Evolutionary conservation across 2,329 filamentous ascomycete species (phyloP).

Genomic region (Alternaria metachromatica): DNA sequence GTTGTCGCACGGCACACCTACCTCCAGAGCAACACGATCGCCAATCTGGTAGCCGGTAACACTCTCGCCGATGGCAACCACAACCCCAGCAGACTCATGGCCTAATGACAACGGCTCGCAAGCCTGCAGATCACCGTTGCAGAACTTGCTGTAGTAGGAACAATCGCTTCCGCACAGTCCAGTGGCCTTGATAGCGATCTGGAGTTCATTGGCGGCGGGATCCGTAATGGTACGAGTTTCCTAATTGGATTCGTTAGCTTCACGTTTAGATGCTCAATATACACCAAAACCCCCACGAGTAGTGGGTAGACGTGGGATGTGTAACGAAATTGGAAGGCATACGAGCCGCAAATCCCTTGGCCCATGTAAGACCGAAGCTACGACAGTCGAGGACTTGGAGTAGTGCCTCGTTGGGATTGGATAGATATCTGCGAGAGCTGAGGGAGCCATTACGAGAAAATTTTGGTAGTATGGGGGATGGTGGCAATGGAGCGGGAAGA

Average conservation of each 20-base stretch:
- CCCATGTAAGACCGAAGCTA: constrained; percentile 52
- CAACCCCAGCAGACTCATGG: constrained; percentile 51
- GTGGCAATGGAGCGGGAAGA: constrained; percentile 30
- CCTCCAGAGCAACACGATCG: constrained; percentile 51
- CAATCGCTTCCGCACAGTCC: constrained; percentile 75
- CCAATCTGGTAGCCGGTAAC: constrained; percentile 49
- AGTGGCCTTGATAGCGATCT: constrained; percentile 69
- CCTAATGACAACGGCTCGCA: constrained; percentile 68
- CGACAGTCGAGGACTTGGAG: constrained; percentile 45
- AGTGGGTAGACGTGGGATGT: constrained; percentile 42
- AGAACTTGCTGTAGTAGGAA: constrained; percentile 75
- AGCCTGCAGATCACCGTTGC: constrained; percentile 72
- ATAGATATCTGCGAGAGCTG: constrained; percentile 49
- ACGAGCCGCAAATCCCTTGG: constrained; percentile 53
- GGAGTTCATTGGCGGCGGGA: constrained; percentile 65
- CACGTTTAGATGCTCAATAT: constrained; percentile 17
- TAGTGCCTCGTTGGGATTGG: constrained; percentile 49
- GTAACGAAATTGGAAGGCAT: constrained; percentile 42
- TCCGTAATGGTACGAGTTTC: constrained; percentile 62
- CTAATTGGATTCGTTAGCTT: constrained; percentile 50
- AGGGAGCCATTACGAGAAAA: constrained; percentile 50
- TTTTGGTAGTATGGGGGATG: constrained; percentile 23
- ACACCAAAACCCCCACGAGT: constrained; percentile 41
- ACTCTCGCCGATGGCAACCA: constrained; percentile 47
- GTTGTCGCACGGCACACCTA: constrained; percentile 51